These are phyloP conservation scores for Phytopythium montanum DNA, from an alignment of 352 stramenopile genomes.

Conservation along the genomic window DNA sequence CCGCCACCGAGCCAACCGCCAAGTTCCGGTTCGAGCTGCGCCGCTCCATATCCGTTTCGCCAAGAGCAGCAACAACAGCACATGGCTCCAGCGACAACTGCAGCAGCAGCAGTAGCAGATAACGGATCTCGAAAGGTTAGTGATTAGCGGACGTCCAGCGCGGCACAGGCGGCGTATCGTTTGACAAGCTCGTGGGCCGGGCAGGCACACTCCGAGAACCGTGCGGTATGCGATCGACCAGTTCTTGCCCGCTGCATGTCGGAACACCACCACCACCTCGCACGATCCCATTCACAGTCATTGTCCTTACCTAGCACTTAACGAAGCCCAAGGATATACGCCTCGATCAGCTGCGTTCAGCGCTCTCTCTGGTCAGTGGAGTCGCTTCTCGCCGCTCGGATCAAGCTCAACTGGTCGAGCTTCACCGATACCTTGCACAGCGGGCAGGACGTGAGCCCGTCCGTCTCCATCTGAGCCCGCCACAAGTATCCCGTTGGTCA, in stretches of 20 bases:
- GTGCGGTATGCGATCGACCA: background rate
- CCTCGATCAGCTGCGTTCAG: background rate
- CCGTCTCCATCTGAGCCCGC: conserved; percentile 59
- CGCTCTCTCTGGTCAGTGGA: background rate
- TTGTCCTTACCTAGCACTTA: background rate
- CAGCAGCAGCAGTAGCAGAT: background rate
- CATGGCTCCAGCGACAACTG: background rate
- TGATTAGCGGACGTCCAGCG: background rate
- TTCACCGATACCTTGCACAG: conserved; percentile 76
- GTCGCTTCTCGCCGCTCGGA: conserved; percentile 53
- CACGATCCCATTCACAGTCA: background rate
- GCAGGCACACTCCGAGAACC: background rate
- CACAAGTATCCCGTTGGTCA: conserved; percentile 1
- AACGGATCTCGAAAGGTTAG: background rate
- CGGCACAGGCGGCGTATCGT: background rate
- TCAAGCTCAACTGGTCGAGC: conserved; percentile 63
- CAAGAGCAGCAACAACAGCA: background rate
- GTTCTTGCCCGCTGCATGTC: background rate
- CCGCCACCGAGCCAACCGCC: background rate
- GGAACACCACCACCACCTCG: background rate
- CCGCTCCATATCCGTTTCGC: background rate
- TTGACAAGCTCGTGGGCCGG: background rate
- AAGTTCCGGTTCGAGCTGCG: background rate
- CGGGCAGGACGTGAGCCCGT: conserved; percentile 70
- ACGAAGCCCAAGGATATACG: background rate